These are phyloP conservation scores for Croton laevigatus DNA, from an alignment of 441 rosid genomes.

Conservation along the genomic window DNA sequence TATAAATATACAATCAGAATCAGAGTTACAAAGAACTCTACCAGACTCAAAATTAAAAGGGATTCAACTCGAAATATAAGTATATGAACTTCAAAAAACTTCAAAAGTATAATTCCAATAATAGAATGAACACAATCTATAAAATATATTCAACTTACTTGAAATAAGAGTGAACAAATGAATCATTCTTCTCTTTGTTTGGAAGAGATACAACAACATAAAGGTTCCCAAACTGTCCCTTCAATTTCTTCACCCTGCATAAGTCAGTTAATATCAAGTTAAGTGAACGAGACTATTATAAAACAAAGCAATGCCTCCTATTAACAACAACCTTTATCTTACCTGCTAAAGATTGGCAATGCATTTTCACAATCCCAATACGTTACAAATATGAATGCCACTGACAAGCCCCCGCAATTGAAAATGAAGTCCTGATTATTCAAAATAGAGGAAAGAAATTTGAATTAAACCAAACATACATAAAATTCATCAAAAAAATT, in stretches of 20 bases:
- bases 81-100: neutral
- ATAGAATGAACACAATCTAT: no score
- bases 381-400: constrained; percentile 75
- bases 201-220: constrained; percentile 63
- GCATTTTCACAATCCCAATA: constrained; percentile 56
- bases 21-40: neutral
- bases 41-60: neutral
- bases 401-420: constrained; percentile 84
- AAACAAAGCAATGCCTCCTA: constrained; percentile 4
- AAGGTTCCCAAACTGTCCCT: constrained; percentile 67
- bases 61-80: neutral
- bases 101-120: no score
- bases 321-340: neutral
- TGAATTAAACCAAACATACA: neutral
- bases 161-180: constrained; percentile 73
- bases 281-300: neutral
- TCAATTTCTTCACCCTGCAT: constrained; percentile 60
- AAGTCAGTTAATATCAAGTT: constrained; percentile 9
- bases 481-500: neutral
- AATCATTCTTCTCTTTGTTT: constrained; percentile 60
- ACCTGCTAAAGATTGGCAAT: constrained; percentile 63
- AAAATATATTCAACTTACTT: constrained; percentile 43
- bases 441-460: neutral
- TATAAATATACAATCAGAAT: constrained; percentile 18
- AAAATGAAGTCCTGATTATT: constrained; percentile 65